A percentile compares a stretch with the other conserved stretches of the same genome.
Evolutionary conservation across 306 rosid species (phyloP).

Genomic region (Lathyrus aphaca): DNA sequence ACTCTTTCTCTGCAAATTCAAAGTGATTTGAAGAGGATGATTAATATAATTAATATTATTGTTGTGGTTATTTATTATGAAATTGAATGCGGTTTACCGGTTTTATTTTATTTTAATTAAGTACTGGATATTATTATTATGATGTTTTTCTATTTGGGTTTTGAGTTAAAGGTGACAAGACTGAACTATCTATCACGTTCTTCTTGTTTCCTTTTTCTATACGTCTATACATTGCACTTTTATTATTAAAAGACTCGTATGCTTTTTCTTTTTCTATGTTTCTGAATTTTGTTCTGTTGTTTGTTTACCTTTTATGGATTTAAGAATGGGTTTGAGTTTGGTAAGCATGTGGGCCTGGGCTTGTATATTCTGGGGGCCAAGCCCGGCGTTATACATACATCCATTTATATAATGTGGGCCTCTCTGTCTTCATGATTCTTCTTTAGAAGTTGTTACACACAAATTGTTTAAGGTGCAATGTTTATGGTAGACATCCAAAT

Average conservation of each 20-base stretch:
- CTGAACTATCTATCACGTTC: constrained; percentile 31
- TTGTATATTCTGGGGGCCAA: too few species aligned
- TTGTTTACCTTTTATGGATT: neutral
- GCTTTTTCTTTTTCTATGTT: constrained; percentile 27
- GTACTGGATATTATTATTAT: neutral
- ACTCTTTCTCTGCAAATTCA: neutral
- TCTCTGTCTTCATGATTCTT: too few species aligned
- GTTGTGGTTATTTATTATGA: neutral
- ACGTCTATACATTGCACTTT: constrained; percentile 29
- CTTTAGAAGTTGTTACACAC: too few species aligned
- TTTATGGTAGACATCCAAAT: too few species aligned
- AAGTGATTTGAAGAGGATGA: neutral
- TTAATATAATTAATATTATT: neutral
- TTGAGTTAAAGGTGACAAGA: constrained; percentile 20
- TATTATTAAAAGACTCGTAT: constrained; percentile 34
- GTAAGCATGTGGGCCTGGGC: too few species aligned
- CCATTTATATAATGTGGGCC: too few species aligned
- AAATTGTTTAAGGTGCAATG: too few species aligned
- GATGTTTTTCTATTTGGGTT: neutral
- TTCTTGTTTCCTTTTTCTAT: constrained; percentile 28
- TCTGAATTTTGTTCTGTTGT: neutral
- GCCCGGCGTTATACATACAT: too few species aligned
- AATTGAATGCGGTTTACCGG: constrained; percentile 15
- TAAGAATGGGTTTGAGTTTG: too few species aligned
- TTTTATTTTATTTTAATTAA: neutral